phyloP scores from a whole-genome alignment of 345 rosid species.

The Eucalyptus globulus region DNA sequence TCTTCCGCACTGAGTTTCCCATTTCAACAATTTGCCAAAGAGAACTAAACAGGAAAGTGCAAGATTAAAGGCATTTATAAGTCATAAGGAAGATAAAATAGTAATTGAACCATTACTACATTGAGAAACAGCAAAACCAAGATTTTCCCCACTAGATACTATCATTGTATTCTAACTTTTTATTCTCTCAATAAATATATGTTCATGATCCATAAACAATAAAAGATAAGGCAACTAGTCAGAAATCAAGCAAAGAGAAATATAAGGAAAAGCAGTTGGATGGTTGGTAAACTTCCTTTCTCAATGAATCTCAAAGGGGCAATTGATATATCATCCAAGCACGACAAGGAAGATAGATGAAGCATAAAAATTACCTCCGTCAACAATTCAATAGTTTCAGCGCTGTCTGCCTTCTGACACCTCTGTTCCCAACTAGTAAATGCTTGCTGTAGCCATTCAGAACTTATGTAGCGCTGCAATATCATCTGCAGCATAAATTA shows the following conservation, averaged over 20 bases:
- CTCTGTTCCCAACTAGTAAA: slow-evolving; percentile 54
- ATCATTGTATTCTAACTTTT: background rate
- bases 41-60: background rate
- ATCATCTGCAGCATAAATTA: slow-evolving; percentile 49
- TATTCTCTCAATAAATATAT: background rate
- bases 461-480: slow-evolving; percentile 43
- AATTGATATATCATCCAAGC: background rate
- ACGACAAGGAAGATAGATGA: background rate
- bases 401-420: slow-evolving; percentile 60
- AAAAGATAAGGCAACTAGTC: background rate
- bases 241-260: background rate
- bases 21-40: background rate
- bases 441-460: slow-evolving; percentile 51
- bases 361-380: slow-evolving; percentile 50
- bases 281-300: background rate
- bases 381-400: slow-evolving; percentile 77
- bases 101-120: background rate
- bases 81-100: background rate
- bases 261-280: background rate
- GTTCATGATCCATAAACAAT: background rate
- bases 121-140: background rate
- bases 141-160: background rate
- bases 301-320: background rate
- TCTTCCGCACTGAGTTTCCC: background rate
- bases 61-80: background rate